Evolutionary conservation across 306 rosid species (phyloP), one percentile per base, ranked within the genome.

Genomic region (Gynostemma pentaphyllum): DNA sequence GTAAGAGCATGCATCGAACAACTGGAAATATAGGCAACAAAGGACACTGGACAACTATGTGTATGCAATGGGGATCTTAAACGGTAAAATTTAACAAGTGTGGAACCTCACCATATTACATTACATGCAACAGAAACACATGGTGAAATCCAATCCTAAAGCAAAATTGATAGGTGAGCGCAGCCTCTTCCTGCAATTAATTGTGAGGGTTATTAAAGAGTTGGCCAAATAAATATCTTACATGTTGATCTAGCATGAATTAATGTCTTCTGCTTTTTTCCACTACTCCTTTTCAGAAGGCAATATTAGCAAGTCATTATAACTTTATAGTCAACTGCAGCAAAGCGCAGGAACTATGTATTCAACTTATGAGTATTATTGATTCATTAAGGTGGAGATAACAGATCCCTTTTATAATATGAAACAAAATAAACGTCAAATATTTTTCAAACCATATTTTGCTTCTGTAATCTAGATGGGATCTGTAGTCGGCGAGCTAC

Each of bases 161-260:
- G 74, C 95, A 91, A 74, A 88, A 91, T 80, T 91, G 98, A 84
- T 72, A 67, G 65, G 77, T 83, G 70, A 67, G 76, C 45, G 80
- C 67, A 67, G 81, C 75, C 77, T 80, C 86, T 72, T 74, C 81
- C 95, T 91, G 94, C 72, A 73, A 57, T n/a, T 29, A 76, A 44
- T 74, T 29, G 73, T 13, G 51, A 60, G 63, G 32, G 62, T 66
- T 57, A 67, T 68, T 78, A 70, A 65, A 50, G 48, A 55, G 59
- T 67, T 66, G 70, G 44, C 72, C 16, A 14, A 36, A 39, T 19
- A 37, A 46, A 13, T 32, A 60, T 60, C 30, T 37, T 44, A 37
- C 47, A 59, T 22, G 64, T 21, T 37, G 64, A 34, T 34, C 46
- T 36, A 13, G 65, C 65, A 22, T 60, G 65, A 60, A 37, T n/a